phyloP scores from a whole-genome alignment of 306 rosid genomes.

The Citrullus mucosospermus region DNA sequence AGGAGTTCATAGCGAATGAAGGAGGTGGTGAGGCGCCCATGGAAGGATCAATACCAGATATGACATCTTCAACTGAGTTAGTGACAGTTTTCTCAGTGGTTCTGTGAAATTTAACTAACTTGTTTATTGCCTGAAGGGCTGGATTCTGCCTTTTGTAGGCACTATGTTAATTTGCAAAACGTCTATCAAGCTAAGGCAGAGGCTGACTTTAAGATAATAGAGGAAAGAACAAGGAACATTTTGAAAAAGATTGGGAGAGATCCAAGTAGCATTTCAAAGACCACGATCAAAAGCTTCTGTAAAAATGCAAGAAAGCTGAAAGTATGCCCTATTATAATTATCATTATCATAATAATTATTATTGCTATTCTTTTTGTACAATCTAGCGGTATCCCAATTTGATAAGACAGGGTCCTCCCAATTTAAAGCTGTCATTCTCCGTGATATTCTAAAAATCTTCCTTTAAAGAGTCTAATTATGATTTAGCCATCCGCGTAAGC shows the following conservation, averaged over 20 bases:
- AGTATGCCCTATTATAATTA: constrained; percentile 23
- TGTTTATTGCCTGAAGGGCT: constrained; percentile 14
- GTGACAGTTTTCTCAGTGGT: constrained; percentile 16
- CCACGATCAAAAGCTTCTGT: constrained; percentile 70
- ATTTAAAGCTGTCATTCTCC: background rate
- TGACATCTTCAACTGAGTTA: constrained; percentile 98
- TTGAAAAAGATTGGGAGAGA: constrained; percentile 79
- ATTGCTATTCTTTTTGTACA: background rate
- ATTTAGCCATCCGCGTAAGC: background rate
- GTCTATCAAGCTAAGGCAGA: constrained; percentile 90
- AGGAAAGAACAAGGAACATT: constrained; percentile 43
- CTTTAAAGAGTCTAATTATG: background rate
- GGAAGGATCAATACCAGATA: constrained; percentile 98
- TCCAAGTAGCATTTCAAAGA: constrained; percentile 63
- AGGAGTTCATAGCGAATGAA: constrained; percentile 84
- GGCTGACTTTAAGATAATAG: constrained; percentile 74
- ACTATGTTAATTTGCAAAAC: constrained; percentile 72
- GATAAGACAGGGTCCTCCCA: background rate
- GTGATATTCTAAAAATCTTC: background rate
- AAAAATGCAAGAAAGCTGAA: constrained; percentile 89
- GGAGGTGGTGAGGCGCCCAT: constrained; percentile 88
- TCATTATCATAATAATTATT: background rate
- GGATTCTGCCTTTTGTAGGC: constrained; percentile 41
- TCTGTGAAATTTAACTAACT: background rate
- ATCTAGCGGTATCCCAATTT: background rate